A percentile compares a stretch with the other conserved stretches of the same genome.
Evolutionary conservation across 768 basidiomycete species (phyloP).

Genomic region (Obba rivulosa): DNA sequence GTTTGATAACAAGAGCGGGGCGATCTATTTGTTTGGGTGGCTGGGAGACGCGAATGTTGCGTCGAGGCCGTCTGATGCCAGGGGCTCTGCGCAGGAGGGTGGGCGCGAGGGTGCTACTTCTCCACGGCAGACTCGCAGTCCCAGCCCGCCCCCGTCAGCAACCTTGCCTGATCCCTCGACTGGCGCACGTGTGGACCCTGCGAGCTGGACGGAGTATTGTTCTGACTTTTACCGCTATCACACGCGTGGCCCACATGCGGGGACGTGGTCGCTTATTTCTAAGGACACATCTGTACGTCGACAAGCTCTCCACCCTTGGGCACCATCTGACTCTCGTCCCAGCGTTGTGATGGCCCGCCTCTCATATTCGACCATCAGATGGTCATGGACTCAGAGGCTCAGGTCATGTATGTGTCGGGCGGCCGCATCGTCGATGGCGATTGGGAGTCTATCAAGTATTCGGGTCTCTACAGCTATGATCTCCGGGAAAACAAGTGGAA

Average conservation of each 20-base stretch:
- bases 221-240: slow-evolving; percentile 79
- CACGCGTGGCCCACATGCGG: slow-evolving; percentile 52
- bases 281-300: slow-evolving; percentile 63
- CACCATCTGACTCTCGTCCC: not conserved
- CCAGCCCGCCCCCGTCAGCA: no score
- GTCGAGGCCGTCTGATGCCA: slow-evolving; percentile 1
- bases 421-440: slow-evolving; percentile 68
- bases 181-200: not conserved
- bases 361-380: slow-evolving; percentile 80
- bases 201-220: slow-evolving; percentile 28
- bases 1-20: slow-evolving; percentile 65
- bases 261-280: slow-evolving; percentile 69
- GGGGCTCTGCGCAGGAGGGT: not conserved
- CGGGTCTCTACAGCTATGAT: slow-evolving; percentile 71
- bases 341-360: slow-evolving; percentile 67
- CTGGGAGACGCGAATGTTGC: slow-evolving; percentile 49
- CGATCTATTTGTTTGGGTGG: slow-evolving; percentile 70
- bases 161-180: not conserved
- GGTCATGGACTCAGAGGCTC: slow-evolving; percentile 65
- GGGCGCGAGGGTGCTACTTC: not conserved
- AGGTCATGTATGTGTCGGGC: slow-evolving; percentile 72
- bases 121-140: not conserved
- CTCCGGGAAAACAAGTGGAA: slow-evolving; percentile 63
- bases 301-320: not conserved
- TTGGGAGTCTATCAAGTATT: slow-evolving; percentile 54